Percentiles rank a stretch among this genome's conserved stretches.
phyloP scores from a whole-genome alignment of 176 grass and related monocot genomes.

The Calamus simplicifolius region DNA sequence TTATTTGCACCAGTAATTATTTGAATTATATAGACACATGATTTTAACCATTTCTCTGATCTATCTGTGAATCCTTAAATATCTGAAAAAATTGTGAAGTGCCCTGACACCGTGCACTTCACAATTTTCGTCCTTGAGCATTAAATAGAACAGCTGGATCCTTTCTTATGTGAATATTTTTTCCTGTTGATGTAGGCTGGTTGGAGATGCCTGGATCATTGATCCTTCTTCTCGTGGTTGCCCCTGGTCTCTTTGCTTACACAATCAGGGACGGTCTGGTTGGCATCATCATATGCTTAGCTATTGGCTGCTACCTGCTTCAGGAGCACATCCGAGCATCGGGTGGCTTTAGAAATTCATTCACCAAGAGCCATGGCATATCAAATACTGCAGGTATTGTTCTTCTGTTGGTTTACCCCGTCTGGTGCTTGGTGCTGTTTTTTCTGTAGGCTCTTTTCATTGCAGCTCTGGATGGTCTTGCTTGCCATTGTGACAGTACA shows the following conservation, averaged over 20 bases:
- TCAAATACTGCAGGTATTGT: slow-evolving; percentile 76
- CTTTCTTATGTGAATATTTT: too few species aligned
- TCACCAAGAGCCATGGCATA: slow-evolving; percentile 59
- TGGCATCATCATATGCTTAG: slow-evolving; percentile 53
- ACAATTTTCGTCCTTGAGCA: too few species aligned
- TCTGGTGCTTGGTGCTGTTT: slow-evolving; percentile 46
- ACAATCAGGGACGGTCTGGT: slow-evolving; percentile 29
- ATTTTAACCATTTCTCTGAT: too few species aligned
- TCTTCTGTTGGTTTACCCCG: slow-evolving; percentile 75
- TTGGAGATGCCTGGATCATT: slow-evolving; percentile 62
- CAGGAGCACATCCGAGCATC: slow-evolving; percentile 82
- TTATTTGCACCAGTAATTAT: too few species aligned
- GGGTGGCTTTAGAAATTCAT: slow-evolving; percentile 75
- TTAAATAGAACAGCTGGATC: too few species aligned
- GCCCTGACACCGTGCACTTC: too few species aligned
- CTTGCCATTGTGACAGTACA: too few species aligned
- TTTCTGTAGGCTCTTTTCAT: slow-evolving; percentile 20
- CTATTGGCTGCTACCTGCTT: slow-evolving; percentile 81
- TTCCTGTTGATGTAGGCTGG: too few species aligned
- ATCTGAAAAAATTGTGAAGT: too few species aligned
- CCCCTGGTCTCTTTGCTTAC: slow-evolving; percentile 53
- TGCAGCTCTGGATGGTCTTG: too few species aligned
- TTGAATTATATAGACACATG: too few species aligned
- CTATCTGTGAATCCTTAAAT: too few species aligned
- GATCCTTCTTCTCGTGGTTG: slow-evolving; percentile 74